Evolutionary conservation across 495 filamentous ascomycete species (phyloP), one percentile per base, ranked within the genome.

Genomic region (Penicillium simplicissimum): DNA sequence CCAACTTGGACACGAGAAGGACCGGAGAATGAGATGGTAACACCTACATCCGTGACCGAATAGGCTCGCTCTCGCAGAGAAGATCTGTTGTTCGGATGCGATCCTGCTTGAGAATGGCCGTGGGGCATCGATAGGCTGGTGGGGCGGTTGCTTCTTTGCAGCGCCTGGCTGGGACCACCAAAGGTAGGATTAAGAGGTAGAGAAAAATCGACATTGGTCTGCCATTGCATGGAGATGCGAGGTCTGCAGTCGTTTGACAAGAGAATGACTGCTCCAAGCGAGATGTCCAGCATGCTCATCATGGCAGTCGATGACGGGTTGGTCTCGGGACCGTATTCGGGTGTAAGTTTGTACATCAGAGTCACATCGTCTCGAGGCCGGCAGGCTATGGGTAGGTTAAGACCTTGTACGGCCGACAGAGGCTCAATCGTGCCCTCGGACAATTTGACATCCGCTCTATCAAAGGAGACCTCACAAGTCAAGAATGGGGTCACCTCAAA

Each of bases 401-500:
- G 80, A 3, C 79, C 77, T 14, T 85, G 81, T 14, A 75, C 73
- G 49, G 85, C 71, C 52, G 84, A 88, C n/a, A 93, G 77, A 60
- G 86, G 81, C 60, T 89, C 87, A 10, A 92, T 85, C 8, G 74
- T 81, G 51, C 91, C 92, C 23, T 87, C 87, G 47, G 81, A 81
- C 13, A 96, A 70, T 8, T 74, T 66, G 55, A 96, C 78, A n/a
- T 84, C 73, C 49, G 92, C 87, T 52, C 84, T 83, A 54, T 88
- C 79, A 34, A 98, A 84, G 8, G 75, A 70, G 49, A 93, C 85
- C 68, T 90, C 86, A 65, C 86, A 91, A 38, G 86, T 85, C 52
- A 91, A 84, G 62, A 91, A 93, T 21, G 92, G 87, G 0, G 91
- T 94, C 56, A 96, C 88, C 73, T 97, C 93, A 53, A 96, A 79